phyloP scores from a whole-genome alignment of 2,329 filamentous ascomycete species.

The Aureobasidium sp. region DNA sequence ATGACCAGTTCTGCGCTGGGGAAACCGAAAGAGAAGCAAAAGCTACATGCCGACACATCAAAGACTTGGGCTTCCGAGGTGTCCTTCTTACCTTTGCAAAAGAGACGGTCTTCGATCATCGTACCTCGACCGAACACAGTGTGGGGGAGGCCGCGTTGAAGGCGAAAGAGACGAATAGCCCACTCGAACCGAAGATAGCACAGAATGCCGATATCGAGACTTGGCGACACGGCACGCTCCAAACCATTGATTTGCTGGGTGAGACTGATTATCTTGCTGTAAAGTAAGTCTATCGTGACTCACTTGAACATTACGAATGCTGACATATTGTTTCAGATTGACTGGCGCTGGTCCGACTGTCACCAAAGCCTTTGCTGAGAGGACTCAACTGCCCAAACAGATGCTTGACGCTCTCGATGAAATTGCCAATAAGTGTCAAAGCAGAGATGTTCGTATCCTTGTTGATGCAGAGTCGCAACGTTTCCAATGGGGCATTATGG shows the following conservation, averaged over 20 bases:
- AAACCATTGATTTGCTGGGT: constrained; percentile 46
- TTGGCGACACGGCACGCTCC: constrained; percentile 48
- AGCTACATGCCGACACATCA: constrained; percentile 24
- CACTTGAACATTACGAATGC: neutral
- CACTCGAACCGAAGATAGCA: constrained; percentile 10
- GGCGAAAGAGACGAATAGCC: neutral
- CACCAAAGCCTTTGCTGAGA: constrained; percentile 33
- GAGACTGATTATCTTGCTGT: constrained; percentile 47
- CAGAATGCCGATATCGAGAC: constrained; percentile 30
- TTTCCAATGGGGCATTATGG: constrained; percentile 45
- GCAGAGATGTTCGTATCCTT: constrained; percentile 40
- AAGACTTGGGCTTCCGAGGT: constrained; percentile 40
- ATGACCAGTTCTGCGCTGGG: constrained; percentile 52
- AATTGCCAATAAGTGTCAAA: constrained; percentile 28
- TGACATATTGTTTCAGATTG: constrained; percentile 27
- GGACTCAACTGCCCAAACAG: constrained; percentile 22
- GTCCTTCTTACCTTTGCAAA: constrained; percentile 49
- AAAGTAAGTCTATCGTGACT: constrained; percentile 33
- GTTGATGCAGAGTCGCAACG: constrained; percentile 50
- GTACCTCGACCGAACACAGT: constrained; percentile 24
- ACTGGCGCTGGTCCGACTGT: constrained; percentile 44
- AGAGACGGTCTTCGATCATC: constrained; percentile 29
- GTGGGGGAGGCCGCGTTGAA: constrained; percentile 1
- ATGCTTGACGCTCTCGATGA: constrained; percentile 29
- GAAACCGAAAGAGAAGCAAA: constrained; percentile 43